Evolutionary conservation across 2,329 filamentous ascomycete genomes (phyloP), one percentile per base, ranked within the genome.

Genomic region (Cryphonectria carpinicola): DNA sequence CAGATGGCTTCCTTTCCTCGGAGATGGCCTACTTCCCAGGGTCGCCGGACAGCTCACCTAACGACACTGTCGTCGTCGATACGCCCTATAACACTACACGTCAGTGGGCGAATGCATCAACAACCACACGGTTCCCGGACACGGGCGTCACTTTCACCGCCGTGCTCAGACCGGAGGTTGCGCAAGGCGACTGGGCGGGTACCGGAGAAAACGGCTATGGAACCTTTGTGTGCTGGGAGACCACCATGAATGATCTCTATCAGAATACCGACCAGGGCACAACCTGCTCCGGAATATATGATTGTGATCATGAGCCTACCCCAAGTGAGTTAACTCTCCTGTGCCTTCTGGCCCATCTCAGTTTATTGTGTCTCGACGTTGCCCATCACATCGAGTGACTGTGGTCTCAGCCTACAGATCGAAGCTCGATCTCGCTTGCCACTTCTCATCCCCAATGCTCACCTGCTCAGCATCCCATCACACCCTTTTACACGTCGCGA

Each of bases 21-120:
- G 77, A 80, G 70, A 77, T 78, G 71, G 75, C 79, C 66, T 81
- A 80, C 72, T 80, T 75, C 72, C 35, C 52, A 1, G 72, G 72
- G 22, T 32, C 67, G 2, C 74, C 74, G 6, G 70, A 72, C 43
- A 32, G 37, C 19, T 62, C 54, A 13, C 79, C 79, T 0, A 49
- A 76, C 6, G 79, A 80, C 56, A 74, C 78, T 22, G 74, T 77
- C 28, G 63, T 76, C 17, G 76, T 80, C 10, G 70, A 70, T 7
- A 78, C 78, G 7, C 4, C 46, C 0, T 67, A 70, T 4, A 77
- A 76, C 14, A 70, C 76, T 70, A 68, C 76, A 22, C 74, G 73
- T 17, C 56, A 76, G 17, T 81, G 79, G 79, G 73, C 76, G 13
- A 76, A 77, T 71, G 52, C 66, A 4, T 76, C 76, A 10, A 79